Percentiles rank a stretch among this genome's conserved stretches.
phyloP scores from a whole-genome alignment of 1,284 basidiomycete species.

The Albatrellus sp. region DNA sequence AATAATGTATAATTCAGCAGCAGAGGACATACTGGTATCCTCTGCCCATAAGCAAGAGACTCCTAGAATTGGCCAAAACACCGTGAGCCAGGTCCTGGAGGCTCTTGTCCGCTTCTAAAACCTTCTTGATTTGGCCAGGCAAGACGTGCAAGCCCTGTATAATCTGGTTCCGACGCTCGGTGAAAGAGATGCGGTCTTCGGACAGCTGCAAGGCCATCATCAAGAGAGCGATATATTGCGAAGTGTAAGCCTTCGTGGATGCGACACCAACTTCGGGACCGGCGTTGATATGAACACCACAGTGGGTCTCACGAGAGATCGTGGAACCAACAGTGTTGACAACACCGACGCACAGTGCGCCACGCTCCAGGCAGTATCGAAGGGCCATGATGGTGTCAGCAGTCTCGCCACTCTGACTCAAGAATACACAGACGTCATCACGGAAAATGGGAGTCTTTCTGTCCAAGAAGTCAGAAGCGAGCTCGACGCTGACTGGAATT shows the following conservation, averaged over 20 bases:
- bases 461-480: constrained; percentile 98
- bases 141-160: constrained; percentile 89
- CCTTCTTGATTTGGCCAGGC: constrained; percentile 81
- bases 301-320: constrained; percentile 96
- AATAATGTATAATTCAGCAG: neutral
- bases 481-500: constrained; percentile 95
- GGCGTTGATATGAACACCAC: constrained; percentile 99
- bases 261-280: constrained; percentile 99
- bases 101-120: constrained; percentile 72
- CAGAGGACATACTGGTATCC: constrained; percentile 78
- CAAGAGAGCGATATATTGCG: constrained; percentile 95
- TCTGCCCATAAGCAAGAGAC: constrained; percentile 93
- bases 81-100: constrained; percentile 79
- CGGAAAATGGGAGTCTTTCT: constrained; percentile 99
- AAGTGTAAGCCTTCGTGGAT: constrained; percentile 99
- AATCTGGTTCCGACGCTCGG: constrained; percentile 83
- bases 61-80: constrained; percentile 72
- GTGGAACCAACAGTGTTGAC: constrained; percentile 99
- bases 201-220: constrained; percentile 98
- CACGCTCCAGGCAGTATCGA: constrained; percentile 93
- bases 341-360: constrained; percentile 92
- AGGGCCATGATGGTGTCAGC: constrained; percentile 96
- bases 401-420: constrained; percentile 97
- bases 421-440: constrained; percentile 95
- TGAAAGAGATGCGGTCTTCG: constrained; percentile 92